Base-by-base conservation (phyloP, 345 rosid genomes). In the Aquilaria sinensis region DNA sequence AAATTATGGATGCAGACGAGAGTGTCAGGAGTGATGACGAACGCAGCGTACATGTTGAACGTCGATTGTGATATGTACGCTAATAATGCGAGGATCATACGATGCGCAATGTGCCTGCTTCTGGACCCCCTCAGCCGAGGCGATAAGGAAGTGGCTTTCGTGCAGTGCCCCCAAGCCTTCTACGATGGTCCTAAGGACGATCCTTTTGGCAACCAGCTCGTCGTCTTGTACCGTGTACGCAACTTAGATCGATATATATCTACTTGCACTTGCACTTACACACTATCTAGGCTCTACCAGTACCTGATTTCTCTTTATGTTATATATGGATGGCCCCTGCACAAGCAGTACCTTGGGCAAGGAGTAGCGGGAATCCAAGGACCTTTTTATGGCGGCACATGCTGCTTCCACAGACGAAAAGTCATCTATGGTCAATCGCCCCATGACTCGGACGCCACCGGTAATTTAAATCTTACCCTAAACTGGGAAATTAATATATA, bases 21-120 rank as follows among this genome's bases (percentile, higher is more conserved):
- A 60, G 88, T 85, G 0, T 91, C 96, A 1, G 96, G 94, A 15
- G 16, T 83, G 71, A 74, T 86, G 81, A 84, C 88, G 9, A 88
- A 88, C 58, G 88, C 97, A 2, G 88, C 94, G 0, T 76, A 74
- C 78, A 83, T 89, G 81, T 62, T 89, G 51, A 92, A 89, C 64
- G 81, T 92, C 15, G 96, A 92, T 61, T 92, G 95, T 16, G 95
- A 89, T 57, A 86, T 83, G 88, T 86, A 55, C 54, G 87, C 16
- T 1, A 80, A 85, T 63, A 82, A 85, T 66, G 80, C 92, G 3
- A 59, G 78, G 10, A 71, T 79, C 52, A 57, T 84, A 59, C 56
- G 58, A 11, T 82, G 75, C 45, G 87, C 94, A 14, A 74, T 79
- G 77, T 88, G 90, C 60, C 53, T 76, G 10, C 70, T 85, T 29